Conservation (phyloP, 352 stramenopile genomes). For the Salisapilia sapeloensis region DNA sequence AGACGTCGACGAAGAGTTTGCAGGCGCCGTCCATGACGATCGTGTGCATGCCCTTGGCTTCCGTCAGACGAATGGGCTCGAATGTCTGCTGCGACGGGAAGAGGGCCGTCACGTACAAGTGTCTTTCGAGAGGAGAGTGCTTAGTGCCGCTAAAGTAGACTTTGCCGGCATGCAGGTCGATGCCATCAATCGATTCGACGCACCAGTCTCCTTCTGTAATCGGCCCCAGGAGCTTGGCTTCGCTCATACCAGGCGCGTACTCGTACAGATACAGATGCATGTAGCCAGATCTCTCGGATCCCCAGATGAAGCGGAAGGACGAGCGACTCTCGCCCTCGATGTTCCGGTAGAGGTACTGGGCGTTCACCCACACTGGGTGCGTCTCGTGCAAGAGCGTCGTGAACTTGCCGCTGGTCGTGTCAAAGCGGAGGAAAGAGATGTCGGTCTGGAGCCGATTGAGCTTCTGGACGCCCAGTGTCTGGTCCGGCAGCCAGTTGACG, state of each 20-base stretch:
- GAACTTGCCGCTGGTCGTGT: slow-evolving; percentile 39
- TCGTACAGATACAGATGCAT: slow-evolving; percentile 95
- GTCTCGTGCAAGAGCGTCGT: slow-evolving; percentile 80
- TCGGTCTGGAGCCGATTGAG: slow-evolving; percentile 73
- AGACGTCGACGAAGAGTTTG: slow-evolving; percentile 60
- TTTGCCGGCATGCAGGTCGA: slow-evolving; percentile 61
- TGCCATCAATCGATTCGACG: slow-evolving; percentile 69
- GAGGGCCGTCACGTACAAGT: slow-evolving; percentile 79
- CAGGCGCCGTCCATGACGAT: slow-evolving; percentile 83
- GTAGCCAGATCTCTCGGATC: slow-evolving; percentile 86
- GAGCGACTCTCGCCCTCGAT: slow-evolving; percentile 60
- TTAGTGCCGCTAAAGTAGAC: slow-evolving; percentile 82
- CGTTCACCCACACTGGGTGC: slow-evolving; percentile 89
- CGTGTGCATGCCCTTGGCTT: slow-evolving; percentile 73
- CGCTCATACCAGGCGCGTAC: slow-evolving; percentile 24
- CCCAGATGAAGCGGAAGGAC: slow-evolving; percentile 91
- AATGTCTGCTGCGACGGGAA: slow-evolving; percentile 18
- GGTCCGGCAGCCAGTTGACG: slow-evolving; percentile 90
- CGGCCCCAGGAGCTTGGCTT: slow-evolving; percentile 25
- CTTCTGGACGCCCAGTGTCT: slow-evolving; percentile 81
- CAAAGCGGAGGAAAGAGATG: slow-evolving; percentile 57
- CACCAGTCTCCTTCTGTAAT: slow-evolving; percentile 53
- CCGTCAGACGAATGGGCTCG: slow-evolving; percentile 57
- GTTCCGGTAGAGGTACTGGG: slow-evolving; percentile 86
- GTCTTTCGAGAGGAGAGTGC: slow-evolving; percentile 79